Base-by-base conservation (phyloP, 441 rosid genomes). In the Eruca vesicaria region DNA sequence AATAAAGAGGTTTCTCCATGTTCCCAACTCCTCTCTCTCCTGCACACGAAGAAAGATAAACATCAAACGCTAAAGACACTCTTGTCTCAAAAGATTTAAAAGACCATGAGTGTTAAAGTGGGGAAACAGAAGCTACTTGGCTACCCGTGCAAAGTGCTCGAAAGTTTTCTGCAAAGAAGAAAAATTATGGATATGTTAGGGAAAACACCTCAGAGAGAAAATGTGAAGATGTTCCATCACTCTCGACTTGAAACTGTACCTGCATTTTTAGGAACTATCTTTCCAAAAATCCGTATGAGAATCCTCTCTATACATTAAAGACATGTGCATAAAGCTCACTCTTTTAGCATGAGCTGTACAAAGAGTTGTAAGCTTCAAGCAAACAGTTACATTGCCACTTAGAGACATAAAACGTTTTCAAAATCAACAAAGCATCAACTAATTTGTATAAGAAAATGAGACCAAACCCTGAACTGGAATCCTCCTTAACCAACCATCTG, bases 211-310 rank as follows among this genome's bases (percentile, higher is more conserved):
- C 19, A 6, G 60, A 15, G 45, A 64, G 16, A 64, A 10, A 33
- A 80, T 23, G 26, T 18, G 26, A 23, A 23, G 26, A 23, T 23
- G 26, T 23, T 23, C 3, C 3, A 23, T 23, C 26, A 23, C 3
- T 23, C 26, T 23, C 3, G 26, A 23, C 26, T 28, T 63, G 50
- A 63, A 53, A 9, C 82, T 23, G 2, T 23, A 89, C 90, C 94
- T 48, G 48, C 83, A 6, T 88, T 89, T 82, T 83, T 85, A 68
- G 90, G 90, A 76, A 84, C 83, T 9, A 58, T 75, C 74, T 85
- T 89, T 66, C 97, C 98, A 32, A 88, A 94, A 19, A 94, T 89
- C 29, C 97, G 94, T 29, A 92, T 88, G 78, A 87, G 81, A 55
- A 94, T 76, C 12, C 91, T 92, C 65, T 97, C 97, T 92, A 86